These are phyloP conservation scores for Porodaedalea pini DNA, from an alignment of 1,284 basidiomycete species.

Conservation along the genomic window DNA sequence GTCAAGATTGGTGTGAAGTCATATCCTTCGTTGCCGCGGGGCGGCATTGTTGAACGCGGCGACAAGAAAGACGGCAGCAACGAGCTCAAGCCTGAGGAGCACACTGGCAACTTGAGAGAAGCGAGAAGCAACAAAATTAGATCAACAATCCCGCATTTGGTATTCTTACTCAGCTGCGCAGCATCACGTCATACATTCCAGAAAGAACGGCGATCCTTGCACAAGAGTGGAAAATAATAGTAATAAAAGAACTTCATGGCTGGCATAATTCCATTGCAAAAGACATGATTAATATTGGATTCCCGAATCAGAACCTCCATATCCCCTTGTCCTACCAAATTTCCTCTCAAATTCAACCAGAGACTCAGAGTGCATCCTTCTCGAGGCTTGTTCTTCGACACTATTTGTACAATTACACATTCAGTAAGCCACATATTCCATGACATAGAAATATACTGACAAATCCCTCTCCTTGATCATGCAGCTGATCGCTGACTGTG, in stretches of 20 bases:
- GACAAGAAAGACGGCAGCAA: not conserved
- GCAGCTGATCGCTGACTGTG: constrained; percentile 1
- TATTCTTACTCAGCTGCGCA: not conserved
- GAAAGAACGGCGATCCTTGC: not conserved
- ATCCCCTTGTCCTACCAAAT: too few relatives aligned
- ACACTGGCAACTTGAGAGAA: not conserved
- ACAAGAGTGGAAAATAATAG: too few relatives aligned
- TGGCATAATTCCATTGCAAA: too few relatives aligned
- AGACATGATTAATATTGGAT: too few relatives aligned
- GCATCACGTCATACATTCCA: not conserved
- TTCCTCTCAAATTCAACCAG: too few relatives aligned
- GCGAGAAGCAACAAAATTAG: not conserved
- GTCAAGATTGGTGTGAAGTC: constrained; percentile 84
- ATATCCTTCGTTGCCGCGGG: constrained; percentile 55
- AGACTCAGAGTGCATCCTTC: too few relatives aligned
- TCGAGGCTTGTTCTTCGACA: too few relatives aligned
- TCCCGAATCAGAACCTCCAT: too few relatives aligned
- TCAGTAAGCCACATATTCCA: not conserved
- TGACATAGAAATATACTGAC: not conserved
- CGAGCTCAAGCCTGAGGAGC: not conserved
- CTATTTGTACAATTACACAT: not conserved
- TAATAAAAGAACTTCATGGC: too few relatives aligned
- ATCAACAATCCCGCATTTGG: not conserved
- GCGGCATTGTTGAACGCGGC: constrained; percentile 36
- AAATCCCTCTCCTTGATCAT: not conserved